Conservation (phyloP, 495 filamentous ascomycete species). For the Aspergillus avenaceus region DNA sequence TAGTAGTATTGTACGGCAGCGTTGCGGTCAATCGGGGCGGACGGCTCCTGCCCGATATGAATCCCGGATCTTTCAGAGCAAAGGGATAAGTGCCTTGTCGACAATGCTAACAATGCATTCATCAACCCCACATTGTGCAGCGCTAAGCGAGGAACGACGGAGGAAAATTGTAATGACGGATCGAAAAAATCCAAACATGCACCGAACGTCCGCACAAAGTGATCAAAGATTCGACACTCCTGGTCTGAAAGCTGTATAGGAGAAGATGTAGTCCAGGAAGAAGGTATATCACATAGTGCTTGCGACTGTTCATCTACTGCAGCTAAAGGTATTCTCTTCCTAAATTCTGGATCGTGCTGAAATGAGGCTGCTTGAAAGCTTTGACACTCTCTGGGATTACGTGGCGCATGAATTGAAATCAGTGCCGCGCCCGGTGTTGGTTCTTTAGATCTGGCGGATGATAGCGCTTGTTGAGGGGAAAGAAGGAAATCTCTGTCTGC, state of each 20-base stretch:
- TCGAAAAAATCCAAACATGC: slow-evolving; percentile 25
- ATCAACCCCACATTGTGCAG: slow-evolving; percentile 24
- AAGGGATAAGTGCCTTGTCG: slow-evolving; percentile 17
- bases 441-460: not conserved
- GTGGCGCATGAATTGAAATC: slow-evolving; percentile 17
- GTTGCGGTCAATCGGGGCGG: slow-evolving; percentile 5
- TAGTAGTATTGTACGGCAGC: slow-evolving; percentile 25
- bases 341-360: slow-evolving; percentile 13
- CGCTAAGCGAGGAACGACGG: slow-evolving; percentile 19
- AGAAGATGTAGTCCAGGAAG: slow-evolving; percentile 15
- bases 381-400: slow-evolving; percentile 17
- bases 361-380: slow-evolving; percentile 30
- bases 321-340: slow-evolving; percentile 7
- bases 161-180: slow-evolving; percentile 16
- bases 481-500: slow-evolving; percentile 21
- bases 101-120: slow-evolving; percentile 24
- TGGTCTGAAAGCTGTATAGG: slow-evolving; percentile 17
- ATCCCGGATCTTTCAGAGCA: not conserved
- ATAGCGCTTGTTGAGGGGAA: slow-evolving; percentile 16
- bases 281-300: slow-evolving; percentile 11
- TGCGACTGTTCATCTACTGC: slow-evolving; percentile 2
- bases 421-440: slow-evolving; percentile 4
- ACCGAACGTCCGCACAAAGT: slow-evolving; percentile 21
- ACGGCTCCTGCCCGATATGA: not conserved
- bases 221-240: slow-evolving; percentile 17